Percentiles rank a stretch among this genome's conserved stretches.
Conservation (phyloP, 176 grass and related monocot species). For the Phoenix roebelenii region DNA sequence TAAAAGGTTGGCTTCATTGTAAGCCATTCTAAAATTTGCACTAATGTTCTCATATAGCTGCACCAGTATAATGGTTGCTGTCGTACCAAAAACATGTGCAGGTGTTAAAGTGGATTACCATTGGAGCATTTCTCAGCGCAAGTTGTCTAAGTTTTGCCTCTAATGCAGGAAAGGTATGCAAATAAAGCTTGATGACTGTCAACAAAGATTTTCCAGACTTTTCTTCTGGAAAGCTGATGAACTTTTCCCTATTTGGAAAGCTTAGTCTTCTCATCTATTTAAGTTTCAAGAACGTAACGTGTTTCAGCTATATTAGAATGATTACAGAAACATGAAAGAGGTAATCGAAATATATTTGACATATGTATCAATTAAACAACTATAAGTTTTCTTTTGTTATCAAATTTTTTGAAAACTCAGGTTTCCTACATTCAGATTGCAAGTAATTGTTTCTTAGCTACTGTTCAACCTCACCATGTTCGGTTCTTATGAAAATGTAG, state of each 20-base stretch:
- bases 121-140: constrained; percentile 12
- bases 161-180: neutral
- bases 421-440: no score
- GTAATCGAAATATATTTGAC: no score
- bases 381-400: no score
- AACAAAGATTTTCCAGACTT: neutral
- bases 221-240: neutral
- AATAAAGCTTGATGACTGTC: neutral
- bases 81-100: constrained; percentile 35
- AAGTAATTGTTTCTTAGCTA: no score
- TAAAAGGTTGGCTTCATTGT: constrained; percentile 3
- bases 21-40: neutral
- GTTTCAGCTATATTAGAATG: neutral
- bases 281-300: no score
- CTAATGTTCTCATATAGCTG: constrained; percentile 12
- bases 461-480: no score
- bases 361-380: no score
- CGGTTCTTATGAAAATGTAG: no score
- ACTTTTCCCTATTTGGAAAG: neutral
- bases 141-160: neutral
- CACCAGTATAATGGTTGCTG: constrained; percentile 33
- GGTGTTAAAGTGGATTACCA: constrained; percentile 19
- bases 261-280: neutral
- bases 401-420: no score
- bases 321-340: neutral